Evolutionary conservation across 2,329 filamentous ascomycete species (phyloP), one percentile per base, ranked within the genome.

Genomic region (Mariannaea elegans): DNA sequence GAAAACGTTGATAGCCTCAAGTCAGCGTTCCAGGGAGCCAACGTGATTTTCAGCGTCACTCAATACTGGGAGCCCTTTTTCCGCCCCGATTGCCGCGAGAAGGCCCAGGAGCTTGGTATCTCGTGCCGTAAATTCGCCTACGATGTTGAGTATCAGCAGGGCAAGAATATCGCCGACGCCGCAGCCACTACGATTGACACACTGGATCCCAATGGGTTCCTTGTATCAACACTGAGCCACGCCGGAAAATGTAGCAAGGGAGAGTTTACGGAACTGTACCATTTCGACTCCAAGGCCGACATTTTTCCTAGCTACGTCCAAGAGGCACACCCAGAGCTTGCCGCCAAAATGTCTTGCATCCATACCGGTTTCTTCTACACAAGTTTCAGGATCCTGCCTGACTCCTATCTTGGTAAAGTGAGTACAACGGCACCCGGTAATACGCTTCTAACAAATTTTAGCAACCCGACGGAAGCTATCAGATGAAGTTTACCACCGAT

Each of bases 61-160:
- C 79, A 87, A 62, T 87, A 83, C 72, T 87, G 81, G 80, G 79
- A 83, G 53, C 76, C 78, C 2, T 84, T 84, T 66, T 78, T 79
- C 67, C 74, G 78, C 3, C 75, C 78, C 0, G 78, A 81, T 60
- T 78, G 75, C 59, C 77, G 79, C 12, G 66, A 72, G 19, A 73
- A 74, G 49, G 80, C 78, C 3, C 58, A 67, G 4, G 73, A 75
- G 29, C 65, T 71, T 12, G 80, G 78, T 5, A 70, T 82, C 14
- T 77, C 75, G 0, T 80, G 77, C 62, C 75, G 80, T 10, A 71
- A 70, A 54, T 80, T 77, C 59, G 80, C 80, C 1, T 83, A 81
- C 60, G 75, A 83, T 1, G 71, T 80, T 2, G 85, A 87, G 71
- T 79, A 84, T 59, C 50, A 32, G 10, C 58, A 61, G 36, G 58